Conservation (phyloP, 768 basidiomycete species). For the Xanthoconium stramineum region DNA sequence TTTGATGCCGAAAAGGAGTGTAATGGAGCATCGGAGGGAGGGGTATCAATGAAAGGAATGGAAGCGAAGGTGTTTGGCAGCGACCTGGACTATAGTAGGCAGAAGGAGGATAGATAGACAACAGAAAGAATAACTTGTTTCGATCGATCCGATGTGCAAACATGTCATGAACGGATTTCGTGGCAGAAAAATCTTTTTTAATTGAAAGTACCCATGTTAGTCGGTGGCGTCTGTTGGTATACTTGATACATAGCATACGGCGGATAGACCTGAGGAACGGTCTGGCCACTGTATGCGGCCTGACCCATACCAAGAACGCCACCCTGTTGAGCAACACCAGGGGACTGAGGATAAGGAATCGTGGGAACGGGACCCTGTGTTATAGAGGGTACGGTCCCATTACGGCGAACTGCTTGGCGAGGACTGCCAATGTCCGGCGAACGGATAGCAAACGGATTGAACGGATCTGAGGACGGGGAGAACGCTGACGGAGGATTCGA, state of each 20-base stretch:
- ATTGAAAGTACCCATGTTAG: slow-evolving; percentile 74
- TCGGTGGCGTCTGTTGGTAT: slow-evolving; percentile 74
- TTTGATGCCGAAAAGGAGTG: slow-evolving; percentile 25
- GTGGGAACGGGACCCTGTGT: slow-evolving; percentile 29
- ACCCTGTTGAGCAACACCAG: slow-evolving; percentile 54
- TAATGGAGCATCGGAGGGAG: slow-evolving; percentile 15
- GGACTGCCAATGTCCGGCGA: slow-evolving; percentile 53
- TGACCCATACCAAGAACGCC: slow-evolving; percentile 64
- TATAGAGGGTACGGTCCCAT: slow-evolving; percentile 31
- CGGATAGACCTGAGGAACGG: slow-evolving; percentile 67
- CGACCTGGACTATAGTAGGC: slow-evolving; percentile 23
- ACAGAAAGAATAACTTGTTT: slow-evolving; percentile 33
- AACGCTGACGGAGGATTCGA: slow-evolving; percentile 44
- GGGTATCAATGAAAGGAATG: slow-evolving; percentile 33
- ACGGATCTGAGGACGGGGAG: slow-evolving; percentile 52
- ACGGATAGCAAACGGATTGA: slow-evolving; percentile 55
- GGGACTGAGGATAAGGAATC: slow-evolving; percentile 58
- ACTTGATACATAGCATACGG: slow-evolving; percentile 77
- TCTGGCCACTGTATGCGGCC: slow-evolving; percentile 58
- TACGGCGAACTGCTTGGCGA: slow-evolving; percentile 45
- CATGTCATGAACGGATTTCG: slow-evolving; percentile 42
- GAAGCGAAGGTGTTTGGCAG: slow-evolving; percentile 21
- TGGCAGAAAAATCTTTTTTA: slow-evolving; percentile 35
- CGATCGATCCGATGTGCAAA: slow-evolving; percentile 28
- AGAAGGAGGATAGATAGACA: slow-evolving; percentile 32